These are phyloP conservation scores for Coemansia sp. DNA, from an alignment of 192 early-diverging fungal species.

Conservation along the genomic window DNA sequence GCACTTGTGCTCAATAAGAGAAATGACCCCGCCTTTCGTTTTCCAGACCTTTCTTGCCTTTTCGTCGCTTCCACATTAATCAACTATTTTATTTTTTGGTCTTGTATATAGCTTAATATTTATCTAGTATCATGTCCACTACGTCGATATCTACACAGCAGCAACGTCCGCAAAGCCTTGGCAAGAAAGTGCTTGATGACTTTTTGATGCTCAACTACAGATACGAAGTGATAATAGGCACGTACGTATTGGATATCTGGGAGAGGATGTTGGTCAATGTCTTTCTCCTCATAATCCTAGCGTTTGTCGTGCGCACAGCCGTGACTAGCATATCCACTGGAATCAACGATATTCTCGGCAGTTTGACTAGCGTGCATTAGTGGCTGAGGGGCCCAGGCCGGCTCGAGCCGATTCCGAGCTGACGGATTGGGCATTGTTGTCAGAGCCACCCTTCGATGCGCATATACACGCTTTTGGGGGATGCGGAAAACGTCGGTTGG, in stretches of 20 bases:
- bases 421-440: not conserved
- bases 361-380: not conserved
- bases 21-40: no score
- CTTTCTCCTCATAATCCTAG: constrained; percentile 13
- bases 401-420: constrained; percentile 5
- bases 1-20: no score
- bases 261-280: constrained; percentile 78
- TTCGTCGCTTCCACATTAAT: not conserved
- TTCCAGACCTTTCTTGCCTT: not conserved
- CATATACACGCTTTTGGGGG: not conserved
- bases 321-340: constrained; percentile 20
- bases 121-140: not conserved
- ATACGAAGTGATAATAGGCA: constrained; percentile 83
- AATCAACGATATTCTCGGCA: not conserved
- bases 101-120: not conserved
- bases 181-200: constrained; percentile 6
- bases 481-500: not conserved
- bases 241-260: constrained; percentile 92
- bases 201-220: constrained; percentile 67
- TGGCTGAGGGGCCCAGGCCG: not conserved
- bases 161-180: not conserved
- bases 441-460: not conserved
- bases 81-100: not conserved
- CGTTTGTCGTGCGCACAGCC: constrained; percentile 26
- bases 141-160: not conserved